Evolutionary conservation across 2,329 filamentous ascomycete genomes (phyloP).

Genomic region (Colletotrichum somersetense): DNA sequence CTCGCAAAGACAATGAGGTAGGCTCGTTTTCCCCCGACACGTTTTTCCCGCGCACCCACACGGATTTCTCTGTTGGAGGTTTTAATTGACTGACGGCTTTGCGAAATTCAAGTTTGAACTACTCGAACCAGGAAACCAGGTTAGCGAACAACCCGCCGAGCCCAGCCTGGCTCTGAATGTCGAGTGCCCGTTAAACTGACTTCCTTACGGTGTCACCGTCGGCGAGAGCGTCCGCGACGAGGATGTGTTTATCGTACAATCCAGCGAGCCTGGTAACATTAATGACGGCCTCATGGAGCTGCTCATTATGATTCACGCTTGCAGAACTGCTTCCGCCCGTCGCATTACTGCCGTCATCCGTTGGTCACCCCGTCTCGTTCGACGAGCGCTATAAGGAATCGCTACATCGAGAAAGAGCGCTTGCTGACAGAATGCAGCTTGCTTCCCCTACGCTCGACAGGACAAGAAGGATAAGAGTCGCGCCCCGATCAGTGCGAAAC

Average conservation of each 20-base stretch:
- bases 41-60: conserved; percentile 59
- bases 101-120: conserved; percentile 66
- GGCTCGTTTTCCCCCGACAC: not conserved
- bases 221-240: conserved; percentile 92
- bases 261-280: conserved; percentile 88
- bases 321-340: conserved; percentile 71
- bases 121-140: conserved; percentile 79
- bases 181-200: conserved; percentile 32
- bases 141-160: conserved; percentile 27
- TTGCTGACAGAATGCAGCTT: conserved; percentile 61
- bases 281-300: conserved; percentile 95
- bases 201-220: conserved; percentile 76
- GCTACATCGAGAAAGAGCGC: not conserved
- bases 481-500: conserved; percentile 87
- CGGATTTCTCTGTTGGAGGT: conserved; percentile 75
- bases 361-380: not conserved
- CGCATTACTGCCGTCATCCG: conserved; percentile 86
- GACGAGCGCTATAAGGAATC: not conserved
- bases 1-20: conserved; percentile 41
- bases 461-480: conserved; percentile 91
- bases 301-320: conserved; percentile 93
- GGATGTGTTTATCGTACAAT: conserved; percentile 85
- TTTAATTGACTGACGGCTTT: conserved; percentile 53
- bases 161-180: conserved; percentile 2
- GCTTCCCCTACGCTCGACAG: conserved; percentile 91